A percentile compares a stretch with the other conserved stretches of the same genome.
Conservation (phyloP, 2,329 filamentous ascomycete genomes). For the Colletotrichum sp. region DNA sequence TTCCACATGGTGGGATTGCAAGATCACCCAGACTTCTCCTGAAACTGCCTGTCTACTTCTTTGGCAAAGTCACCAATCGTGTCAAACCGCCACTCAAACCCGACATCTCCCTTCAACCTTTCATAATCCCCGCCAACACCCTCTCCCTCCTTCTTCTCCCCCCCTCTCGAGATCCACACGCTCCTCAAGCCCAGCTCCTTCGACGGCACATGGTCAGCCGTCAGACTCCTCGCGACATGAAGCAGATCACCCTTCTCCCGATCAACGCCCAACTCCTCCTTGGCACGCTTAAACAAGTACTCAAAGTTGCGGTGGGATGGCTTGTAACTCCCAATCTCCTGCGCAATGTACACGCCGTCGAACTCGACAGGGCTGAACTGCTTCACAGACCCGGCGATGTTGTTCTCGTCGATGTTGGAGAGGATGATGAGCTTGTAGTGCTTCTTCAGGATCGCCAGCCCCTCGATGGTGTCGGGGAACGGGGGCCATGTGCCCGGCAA, state of each 20-base stretch:
- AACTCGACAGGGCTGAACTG: constrained; percentile 55
- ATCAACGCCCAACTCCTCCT: constrained; percentile 57
- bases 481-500: constrained; percentile 59
- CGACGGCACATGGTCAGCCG: constrained; percentile 71
- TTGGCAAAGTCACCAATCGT: constrained; percentile 67
- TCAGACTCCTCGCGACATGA: constrained; percentile 72
- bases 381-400: constrained; percentile 25
- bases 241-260: constrained; percentile 58
- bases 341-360: constrained; percentile 71
- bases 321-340: constrained; percentile 77
- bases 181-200: constrained; percentile 64
- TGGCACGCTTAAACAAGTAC: constrained; percentile 62
- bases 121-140: constrained; percentile 35
- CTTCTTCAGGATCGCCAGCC: constrained; percentile 51
- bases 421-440: constrained; percentile 65
- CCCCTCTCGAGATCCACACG: constrained; percentile 68
- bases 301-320: constrained; percentile 69
- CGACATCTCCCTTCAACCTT: constrained; percentile 46
- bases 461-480: constrained; percentile 62
- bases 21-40: background rate
- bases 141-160: constrained; percentile 49
- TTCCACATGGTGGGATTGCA: fast-evolving
- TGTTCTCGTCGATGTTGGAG: constrained; percentile 62
- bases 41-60: constrained; percentile 45
- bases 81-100: constrained; percentile 62